A percentile compares a stretch with the other conserved stretches of the same genome.
These are phyloP conservation scores for Naematelia aurantialba DNA, from an alignment of 768 basidiomycete genomes.

Conservation along the genomic window DNA sequence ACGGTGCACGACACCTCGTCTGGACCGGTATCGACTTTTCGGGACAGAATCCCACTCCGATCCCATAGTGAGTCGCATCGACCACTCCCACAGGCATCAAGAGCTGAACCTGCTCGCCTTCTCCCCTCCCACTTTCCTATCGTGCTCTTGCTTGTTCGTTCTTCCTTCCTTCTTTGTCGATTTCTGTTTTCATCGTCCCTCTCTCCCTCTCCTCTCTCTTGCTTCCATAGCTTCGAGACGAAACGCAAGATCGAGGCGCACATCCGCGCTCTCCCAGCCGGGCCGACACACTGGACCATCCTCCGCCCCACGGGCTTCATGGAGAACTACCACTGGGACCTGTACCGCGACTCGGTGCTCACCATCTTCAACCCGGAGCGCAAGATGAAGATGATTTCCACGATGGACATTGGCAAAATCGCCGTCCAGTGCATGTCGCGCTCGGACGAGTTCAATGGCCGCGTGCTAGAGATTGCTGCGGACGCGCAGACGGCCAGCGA, in stretches of 20 bases:
- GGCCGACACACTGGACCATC: not conserved
- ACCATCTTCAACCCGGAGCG: not conserved
- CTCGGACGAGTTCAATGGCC: not conserved
- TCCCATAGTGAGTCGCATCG: not conserved
- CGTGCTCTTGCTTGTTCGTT: not conserved
- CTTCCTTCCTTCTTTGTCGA: not conserved
- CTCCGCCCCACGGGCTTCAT: not conserved
- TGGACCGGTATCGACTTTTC: not conserved
- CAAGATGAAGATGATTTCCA: not conserved
- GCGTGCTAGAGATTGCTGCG: not conserved
- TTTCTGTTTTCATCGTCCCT: not conserved
- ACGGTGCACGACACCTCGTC: not conserved
- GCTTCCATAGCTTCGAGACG: not conserved
- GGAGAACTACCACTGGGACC: not conserved
- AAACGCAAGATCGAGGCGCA: conserved; percentile 1
- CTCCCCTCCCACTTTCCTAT: no score
- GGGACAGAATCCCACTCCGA: not conserved
- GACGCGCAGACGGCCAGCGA: not conserved
- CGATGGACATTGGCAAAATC: not conserved
- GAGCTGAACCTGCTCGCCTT: no score
- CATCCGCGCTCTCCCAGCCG: not conserved
- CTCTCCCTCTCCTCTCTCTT: conserved; percentile 1
- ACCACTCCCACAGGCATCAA: no score
- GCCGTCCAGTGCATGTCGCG: not conserved
- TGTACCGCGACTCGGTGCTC: not conserved